Conservation (phyloP, 1,284 basidiomycete species). For the Sanghuangporus baumii region DNA sequence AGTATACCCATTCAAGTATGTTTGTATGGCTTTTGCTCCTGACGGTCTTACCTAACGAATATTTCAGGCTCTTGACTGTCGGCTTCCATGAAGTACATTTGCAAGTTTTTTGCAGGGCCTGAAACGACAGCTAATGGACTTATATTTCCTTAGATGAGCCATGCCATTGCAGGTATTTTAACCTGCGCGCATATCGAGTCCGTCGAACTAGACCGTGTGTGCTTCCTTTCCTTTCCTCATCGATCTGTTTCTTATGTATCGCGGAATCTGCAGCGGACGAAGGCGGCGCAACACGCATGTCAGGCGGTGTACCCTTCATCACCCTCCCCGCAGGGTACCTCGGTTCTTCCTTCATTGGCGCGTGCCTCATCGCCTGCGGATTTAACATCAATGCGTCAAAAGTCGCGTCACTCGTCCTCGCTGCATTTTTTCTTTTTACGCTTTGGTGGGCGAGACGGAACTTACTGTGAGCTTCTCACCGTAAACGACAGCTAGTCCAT, state of each 20-base stretch:
- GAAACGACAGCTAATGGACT: constrained; percentile 6
- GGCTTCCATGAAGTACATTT: constrained; percentile 80
- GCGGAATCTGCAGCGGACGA: constrained; percentile 63
- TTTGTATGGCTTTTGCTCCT: constrained; percentile 18
- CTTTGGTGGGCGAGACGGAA: constrained; percentile 86
- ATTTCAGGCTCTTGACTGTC: constrained; percentile 65
- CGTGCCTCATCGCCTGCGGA: constrained; percentile 83
- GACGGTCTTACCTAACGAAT: not conserved
- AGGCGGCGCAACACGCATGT: constrained; percentile 91
- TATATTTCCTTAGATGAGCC: constrained; percentile 62
- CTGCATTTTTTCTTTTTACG: constrained; percentile 85
- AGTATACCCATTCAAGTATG: constrained; percentile 93
- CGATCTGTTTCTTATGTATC: constrained; percentile 15
- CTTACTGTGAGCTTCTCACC: constrained; percentile 53
- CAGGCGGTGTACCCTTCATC: constrained; percentile 84
- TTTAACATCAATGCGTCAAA: constrained; percentile 95
- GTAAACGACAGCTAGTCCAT: not conserved
- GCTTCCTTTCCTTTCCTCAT: not conserved
- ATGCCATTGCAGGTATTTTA: constrained; percentile 74
- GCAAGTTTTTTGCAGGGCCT: not conserved
- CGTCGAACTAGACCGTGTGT: constrained; percentile 77
- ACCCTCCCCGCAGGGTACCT: constrained; percentile 91
- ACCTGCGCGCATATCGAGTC: constrained; percentile 91
- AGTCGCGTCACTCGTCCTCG: constrained; percentile 78
- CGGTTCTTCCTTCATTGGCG: constrained; percentile 88